Evolutionary conservation across 495 filamentous ascomycete genomes (phyloP).

Genomic region (Barbatosphaeria neglecta): DNA sequence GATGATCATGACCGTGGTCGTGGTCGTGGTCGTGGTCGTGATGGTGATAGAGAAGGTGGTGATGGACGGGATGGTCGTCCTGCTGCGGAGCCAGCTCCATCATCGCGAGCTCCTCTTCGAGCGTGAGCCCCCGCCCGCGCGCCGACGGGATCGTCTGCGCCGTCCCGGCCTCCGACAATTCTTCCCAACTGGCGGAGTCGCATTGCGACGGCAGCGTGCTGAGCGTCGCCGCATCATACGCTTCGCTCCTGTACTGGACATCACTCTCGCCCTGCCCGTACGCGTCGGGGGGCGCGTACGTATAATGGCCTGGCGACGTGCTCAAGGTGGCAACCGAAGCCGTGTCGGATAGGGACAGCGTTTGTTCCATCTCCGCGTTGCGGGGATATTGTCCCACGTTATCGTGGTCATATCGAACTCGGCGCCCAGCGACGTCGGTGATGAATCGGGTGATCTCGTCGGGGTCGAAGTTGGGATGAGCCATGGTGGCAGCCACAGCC

Average conservation of each 20-base stretch:
- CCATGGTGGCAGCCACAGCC: background rate
- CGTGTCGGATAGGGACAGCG: background rate
- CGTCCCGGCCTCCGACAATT: background rate
- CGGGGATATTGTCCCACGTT: background rate
- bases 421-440: background rate
- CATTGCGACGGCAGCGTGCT: background rate
- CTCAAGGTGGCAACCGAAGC: background rate
- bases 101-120: slow-evolving; percentile 1
- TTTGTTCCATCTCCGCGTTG: background rate
- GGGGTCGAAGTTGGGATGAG: background rate
- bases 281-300: too few species aligned
- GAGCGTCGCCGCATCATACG: too few species aligned
- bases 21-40: too few species aligned
- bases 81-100: too few species aligned
- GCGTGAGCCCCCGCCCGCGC: background rate
- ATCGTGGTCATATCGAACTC: background rate
- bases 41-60: too few species aligned
- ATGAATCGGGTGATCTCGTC: slow-evolving; percentile 2
- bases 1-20: too few species aligned
- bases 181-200: background rate
- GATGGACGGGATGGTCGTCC: too few species aligned
- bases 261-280: too few species aligned
- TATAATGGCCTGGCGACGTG: background rate
- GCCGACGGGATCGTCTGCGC: background rate
- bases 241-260: too few species aligned